Evolutionary conservation across 495 filamentous ascomycete species (phyloP).

Genomic region (Staphylotrichum tortipilum): DNA sequence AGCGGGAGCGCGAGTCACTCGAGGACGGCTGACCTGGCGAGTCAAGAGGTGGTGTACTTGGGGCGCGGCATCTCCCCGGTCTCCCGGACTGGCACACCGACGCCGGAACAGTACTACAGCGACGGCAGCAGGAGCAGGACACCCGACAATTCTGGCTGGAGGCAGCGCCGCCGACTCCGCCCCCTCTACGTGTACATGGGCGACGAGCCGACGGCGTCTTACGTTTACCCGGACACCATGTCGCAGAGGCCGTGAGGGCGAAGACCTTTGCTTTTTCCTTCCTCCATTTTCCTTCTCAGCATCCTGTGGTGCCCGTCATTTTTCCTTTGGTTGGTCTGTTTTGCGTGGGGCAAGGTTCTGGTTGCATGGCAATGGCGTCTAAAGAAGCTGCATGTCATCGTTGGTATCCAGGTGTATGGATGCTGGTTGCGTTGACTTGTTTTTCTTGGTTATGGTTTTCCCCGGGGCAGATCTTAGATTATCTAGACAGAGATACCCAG

Average conservation of each 20-base stretch:
- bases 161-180: neutral
- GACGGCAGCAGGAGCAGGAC: neutral
- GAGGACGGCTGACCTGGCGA: neutral
- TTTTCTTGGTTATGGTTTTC: too few relatives aligned
- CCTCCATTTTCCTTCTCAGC: neutral
- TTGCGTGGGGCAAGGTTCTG: neutral
- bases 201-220: neutral
- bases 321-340: neutral
- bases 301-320: neutral
- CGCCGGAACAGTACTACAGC: neutral
- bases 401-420: neutral
- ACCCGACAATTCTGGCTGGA: neutral
- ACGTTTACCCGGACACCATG: slow-evolving; percentile 1
- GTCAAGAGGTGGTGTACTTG: neutral
- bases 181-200: slow-evolving; percentile 5
- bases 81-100: neutral
- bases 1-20: neutral
- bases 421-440: too few relatives aligned
- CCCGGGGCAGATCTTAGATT: too few relatives aligned
- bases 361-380: slow-evolving; percentile 12
- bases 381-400: neutral
- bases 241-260: neutral
- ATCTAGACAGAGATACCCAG: too few relatives aligned
- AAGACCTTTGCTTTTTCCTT: too few relatives aligned
- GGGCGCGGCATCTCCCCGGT: neutral